Base-by-base conservation (phyloP, 306 rosid species). In the Malus fusca region DNA sequence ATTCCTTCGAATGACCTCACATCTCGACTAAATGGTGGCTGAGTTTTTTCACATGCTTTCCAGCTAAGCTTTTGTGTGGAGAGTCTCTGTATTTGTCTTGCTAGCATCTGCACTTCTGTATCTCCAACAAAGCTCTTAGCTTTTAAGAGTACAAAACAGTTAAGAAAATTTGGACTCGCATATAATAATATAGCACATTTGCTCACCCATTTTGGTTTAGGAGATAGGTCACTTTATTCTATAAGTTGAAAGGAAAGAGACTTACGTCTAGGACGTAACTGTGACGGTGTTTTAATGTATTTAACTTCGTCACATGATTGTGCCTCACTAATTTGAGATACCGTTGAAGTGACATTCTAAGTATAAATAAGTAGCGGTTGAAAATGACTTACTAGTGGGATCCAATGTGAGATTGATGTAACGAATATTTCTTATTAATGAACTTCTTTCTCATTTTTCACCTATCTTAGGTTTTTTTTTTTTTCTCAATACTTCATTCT, bases 201-300 rank as follows among this genome's bases (percentile, higher is more conserved):
- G 53, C 53, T 15, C 19, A 6, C 19, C 53, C 19, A 4, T 48
- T 48, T 48, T 48, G 18, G 53, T 48, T 48, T 48, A 48, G 19
- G 55, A 48, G 18, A 48, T 48, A 15, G 8, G 21, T 48, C 15
- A 48, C 55, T 48, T 48, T 15, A 48, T 1, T 4, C 0, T 14
- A 0, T 48, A 15, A 18, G 21, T 48, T 5, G 8, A 48, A 48
- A 4, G 21, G 8, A 15, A 48, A 48, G 1, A 48, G 2, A 15
- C 8, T 15, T 48, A 48, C 1, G 0, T 1, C 0, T 15, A 0
- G 0, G 19, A 1, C 19, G 3, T 48, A 13, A 4, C 0, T 48
- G 19, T 14, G 53, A 48, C 2, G 0, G 21, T 48, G 19, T 48
- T 15, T 48, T 48, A 14, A 48, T 48, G 6, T 48, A 19, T 48